A percentile compares a stretch with the other conserved stretches of the same genome.
phyloP scores from a whole-genome alignment of 2,329 filamentous ascomycete species.

The Hawksworthiomyces lignivorus region DNA sequence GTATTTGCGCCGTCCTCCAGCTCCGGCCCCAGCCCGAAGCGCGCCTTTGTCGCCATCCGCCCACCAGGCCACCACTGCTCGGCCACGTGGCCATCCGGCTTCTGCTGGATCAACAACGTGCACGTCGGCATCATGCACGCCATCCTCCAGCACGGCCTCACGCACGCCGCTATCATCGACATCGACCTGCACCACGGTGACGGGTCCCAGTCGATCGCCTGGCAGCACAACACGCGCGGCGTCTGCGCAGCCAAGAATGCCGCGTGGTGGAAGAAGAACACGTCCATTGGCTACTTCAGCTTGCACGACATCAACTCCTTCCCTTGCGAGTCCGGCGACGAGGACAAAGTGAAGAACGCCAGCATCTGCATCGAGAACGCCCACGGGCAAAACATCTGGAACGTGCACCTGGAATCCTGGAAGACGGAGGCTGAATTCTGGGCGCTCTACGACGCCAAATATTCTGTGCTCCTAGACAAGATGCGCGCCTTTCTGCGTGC shows the following conservation, averaged over 20 bases:
- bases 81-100: conserved; percentile 79
- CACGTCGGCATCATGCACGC: conserved; percentile 94
- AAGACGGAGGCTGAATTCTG: conserved; percentile 79
- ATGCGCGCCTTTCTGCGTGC: conserved; percentile 65
- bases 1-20: conserved; percentile 51
- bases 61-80: conserved; percentile 96
- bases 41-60: conserved; percentile 86
- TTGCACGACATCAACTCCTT: conserved; percentile 98
- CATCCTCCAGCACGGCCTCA: conserved; percentile 73
- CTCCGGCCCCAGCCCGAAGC: conserved; percentile 33
- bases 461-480: conserved; percentile 71
- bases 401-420: conserved; percentile 88
- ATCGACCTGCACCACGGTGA: conserved; percentile 90
- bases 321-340: conserved; percentile 89
- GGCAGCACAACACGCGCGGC: conserved; percentile 76
- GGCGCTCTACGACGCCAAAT: conserved; percentile 74
- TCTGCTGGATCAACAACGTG: conserved; percentile 98
- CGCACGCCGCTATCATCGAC: conserved; percentile 88
- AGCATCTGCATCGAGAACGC: conserved; percentile 92
- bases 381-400: conserved; percentile 92
- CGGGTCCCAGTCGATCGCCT: conserved; percentile 90
- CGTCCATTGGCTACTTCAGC: conserved; percentile 90
- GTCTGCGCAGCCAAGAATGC: conserved; percentile 59
- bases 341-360: conserved; percentile 87
- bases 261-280: conserved; percentile 69